Conservation (phyloP, 1,284 basidiomycete genomes). For the Heliocybe sulcata region DNA sequence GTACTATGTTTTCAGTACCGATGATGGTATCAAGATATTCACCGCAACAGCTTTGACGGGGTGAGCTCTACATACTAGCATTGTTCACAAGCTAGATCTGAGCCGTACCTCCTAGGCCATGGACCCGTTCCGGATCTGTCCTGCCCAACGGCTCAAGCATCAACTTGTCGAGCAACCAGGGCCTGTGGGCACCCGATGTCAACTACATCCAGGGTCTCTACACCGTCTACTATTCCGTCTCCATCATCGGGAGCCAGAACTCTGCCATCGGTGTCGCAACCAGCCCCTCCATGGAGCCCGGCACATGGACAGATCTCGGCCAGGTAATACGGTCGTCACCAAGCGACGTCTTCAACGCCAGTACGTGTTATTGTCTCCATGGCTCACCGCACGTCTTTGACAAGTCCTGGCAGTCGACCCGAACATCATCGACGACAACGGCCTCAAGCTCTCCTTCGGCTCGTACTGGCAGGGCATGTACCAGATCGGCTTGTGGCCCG, state of each 20-base stretch:
- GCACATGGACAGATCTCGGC: conserved; percentile 26
- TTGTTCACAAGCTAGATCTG: no score
- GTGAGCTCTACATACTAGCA: background rate
- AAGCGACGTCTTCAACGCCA: conserved; percentile 24
- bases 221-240: conserved; percentile 23
- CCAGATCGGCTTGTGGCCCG: background rate
- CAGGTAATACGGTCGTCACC: conserved; percentile 19
- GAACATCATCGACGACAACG: conserved; percentile 7
- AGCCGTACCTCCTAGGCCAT: no score
- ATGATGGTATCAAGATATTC: background rate
- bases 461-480: conserved; percentile 3
- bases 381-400: background rate
- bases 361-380: background rate
- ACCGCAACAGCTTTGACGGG: background rate
- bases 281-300: conserved; percentile 22
- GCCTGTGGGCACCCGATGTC: conserved; percentile 17
- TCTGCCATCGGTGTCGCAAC: conserved; percentile 26
- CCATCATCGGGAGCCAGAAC: conserved; percentile 21
- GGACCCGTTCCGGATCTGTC: conserved; percentile 13
- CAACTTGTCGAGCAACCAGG: conserved; percentile 2
- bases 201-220: conserved; percentile 14
- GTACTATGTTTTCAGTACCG: background rate
- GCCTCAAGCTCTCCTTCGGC: conserved; percentile 7
- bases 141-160: conserved; percentile 11
- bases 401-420: conserved; percentile 8